phyloP scores from a whole-genome alignment of 2,329 filamentous ascomycete species.

The Aspergillus oerlinghausenensis region DNA sequence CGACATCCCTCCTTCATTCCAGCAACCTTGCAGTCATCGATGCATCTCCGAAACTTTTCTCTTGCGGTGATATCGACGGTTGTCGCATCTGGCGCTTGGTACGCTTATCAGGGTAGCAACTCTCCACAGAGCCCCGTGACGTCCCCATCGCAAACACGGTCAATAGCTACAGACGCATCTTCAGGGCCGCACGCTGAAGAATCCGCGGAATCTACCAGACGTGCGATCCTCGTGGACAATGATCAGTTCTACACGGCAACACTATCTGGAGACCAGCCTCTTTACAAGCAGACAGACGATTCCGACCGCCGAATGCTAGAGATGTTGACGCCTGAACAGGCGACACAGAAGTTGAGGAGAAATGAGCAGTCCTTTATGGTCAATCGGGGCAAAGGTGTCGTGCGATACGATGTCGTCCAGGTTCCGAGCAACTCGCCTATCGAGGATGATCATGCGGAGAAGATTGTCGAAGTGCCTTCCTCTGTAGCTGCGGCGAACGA shows the following conservation, averaged over 20 bases:
- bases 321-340: slow-evolving; percentile 95
- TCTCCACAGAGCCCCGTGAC: slow-evolving; percentile 23
- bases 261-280: slow-evolving; percentile 76
- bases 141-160: slow-evolving; percentile 20
- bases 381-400: slow-evolving; percentile 81
- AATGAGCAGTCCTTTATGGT: slow-evolving; percentile 91
- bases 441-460: slow-evolving; percentile 96
- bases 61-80: slow-evolving; percentile 45
- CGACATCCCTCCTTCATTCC: slow-evolving; percentile 32
- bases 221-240: slow-evolving; percentile 80
- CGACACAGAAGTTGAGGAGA: slow-evolving; percentile 79
- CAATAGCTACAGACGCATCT: slow-evolving; percentile 21
- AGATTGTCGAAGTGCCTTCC: slow-evolving; percentile 85
- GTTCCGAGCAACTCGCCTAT: slow-evolving; percentile 96
- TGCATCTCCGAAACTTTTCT: slow-evolving; percentile 47
- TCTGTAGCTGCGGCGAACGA: slow-evolving; percentile 52
- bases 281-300: slow-evolving; percentile 83
- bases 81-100: slow-evolving; percentile 47
- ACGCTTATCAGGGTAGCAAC: slow-evolving; percentile 41
- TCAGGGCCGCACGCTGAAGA: slow-evolving; percentile 31
- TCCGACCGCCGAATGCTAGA: slow-evolving; percentile 82
- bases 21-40: slow-evolving; percentile 40
- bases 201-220: slow-evolving; percentile 52
- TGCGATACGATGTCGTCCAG: slow-evolving; percentile 92
- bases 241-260: slow-evolving; percentile 86